phyloP scores from a whole-genome alignment of 1,284 basidiomycete species.

The Salmacisia buchloeana region DNA sequence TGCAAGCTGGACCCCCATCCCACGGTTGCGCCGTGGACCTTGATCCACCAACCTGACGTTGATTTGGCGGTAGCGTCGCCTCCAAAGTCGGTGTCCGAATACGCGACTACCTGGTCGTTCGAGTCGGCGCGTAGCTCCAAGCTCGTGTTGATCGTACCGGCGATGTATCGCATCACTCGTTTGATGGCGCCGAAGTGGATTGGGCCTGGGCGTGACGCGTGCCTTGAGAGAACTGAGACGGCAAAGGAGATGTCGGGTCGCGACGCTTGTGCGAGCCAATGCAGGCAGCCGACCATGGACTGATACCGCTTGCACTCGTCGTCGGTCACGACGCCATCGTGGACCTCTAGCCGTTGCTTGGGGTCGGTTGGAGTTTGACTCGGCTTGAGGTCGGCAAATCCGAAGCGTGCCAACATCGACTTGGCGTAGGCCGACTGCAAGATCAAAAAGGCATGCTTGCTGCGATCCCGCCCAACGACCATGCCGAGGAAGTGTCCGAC shows the following conservation, averaged over 20 bases:
- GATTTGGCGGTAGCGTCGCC: neutral
- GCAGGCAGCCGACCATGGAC: neutral
- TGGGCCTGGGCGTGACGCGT: neutral
- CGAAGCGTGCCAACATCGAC: neutral
- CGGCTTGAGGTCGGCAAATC: neutral
- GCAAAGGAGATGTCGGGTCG: neutral
- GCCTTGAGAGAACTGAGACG: neutral
- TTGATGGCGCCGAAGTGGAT: neutral
- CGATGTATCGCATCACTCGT: neutral
- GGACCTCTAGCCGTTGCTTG: neutral
- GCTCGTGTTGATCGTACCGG: neutral
- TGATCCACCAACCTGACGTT: neutral
- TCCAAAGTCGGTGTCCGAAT: neutral
- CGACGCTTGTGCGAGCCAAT: neutral
- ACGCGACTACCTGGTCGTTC: neutral
- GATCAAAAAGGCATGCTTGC: neutral
- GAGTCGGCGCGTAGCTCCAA: neutral
- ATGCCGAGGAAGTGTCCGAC: neutral
- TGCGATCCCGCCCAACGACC: neutral
- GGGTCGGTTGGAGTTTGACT: neutral
- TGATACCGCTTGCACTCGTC: neutral
- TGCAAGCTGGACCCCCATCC: neutral
- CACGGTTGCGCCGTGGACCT: constrained; percentile 1
- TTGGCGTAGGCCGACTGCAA: neutral
- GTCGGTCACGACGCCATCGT: neutral